Percentiles rank a stretch among this genome's conserved stretches.
Conservation (phyloP, 495 filamentous ascomycete genomes). For the Platismatia glauca region DNA sequence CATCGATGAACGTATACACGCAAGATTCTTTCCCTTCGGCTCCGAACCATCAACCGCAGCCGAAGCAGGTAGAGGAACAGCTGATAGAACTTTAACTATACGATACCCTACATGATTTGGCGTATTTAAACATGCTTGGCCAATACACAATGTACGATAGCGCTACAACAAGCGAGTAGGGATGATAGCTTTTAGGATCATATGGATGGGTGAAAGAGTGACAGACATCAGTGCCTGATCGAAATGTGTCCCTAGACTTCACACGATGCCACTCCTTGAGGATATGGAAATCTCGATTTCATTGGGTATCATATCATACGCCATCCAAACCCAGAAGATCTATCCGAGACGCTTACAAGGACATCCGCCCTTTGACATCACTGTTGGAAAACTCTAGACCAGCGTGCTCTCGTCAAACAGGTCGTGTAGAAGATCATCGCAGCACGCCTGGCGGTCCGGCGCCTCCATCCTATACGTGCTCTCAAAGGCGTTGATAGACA, state of each 20-base stretch:
- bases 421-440: constrained; percentile 62
- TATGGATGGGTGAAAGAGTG: neutral
- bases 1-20: constrained; percentile 43
- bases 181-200: constrained; percentile 2
- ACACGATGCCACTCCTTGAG: neutral
- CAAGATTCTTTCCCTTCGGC: constrained; percentile 58
- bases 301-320: neutral
- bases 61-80: constrained; percentile 68
- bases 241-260: neutral
- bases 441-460: constrained; percentile 60
- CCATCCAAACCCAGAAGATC: neutral
- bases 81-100: constrained; percentile 61
- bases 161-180: neutral
- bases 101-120: constrained; percentile 7
- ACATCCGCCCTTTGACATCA: neutral
- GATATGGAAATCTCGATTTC: neutral
- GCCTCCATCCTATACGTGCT: constrained; percentile 75
- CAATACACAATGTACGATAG: constrained; percentile 5
- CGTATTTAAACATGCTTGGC: neutral
- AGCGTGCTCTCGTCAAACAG: constrained; percentile 68
- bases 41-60: constrained; percentile 50
- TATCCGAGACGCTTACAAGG: neutral
- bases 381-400: constrained; percentile 20
- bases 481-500: constrained; percentile 90
- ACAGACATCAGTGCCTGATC: neutral